Evolutionary conservation across 2,329 filamentous ascomycete genomes (phyloP).

Genomic region (Fusarium cyanostomum): DNA sequence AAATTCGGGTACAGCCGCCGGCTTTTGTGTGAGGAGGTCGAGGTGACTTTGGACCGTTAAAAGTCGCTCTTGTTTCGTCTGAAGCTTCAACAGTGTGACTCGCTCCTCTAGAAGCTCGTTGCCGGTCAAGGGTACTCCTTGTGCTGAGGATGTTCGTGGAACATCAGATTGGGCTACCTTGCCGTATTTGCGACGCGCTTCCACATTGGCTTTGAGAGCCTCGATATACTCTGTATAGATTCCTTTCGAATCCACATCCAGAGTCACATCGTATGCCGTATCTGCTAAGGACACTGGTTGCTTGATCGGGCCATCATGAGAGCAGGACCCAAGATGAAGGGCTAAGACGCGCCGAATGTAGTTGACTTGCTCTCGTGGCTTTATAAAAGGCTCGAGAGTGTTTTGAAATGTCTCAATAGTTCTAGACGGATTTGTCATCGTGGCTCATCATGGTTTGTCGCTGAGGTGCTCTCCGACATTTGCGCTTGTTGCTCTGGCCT

Average conservation of each 20-base stretch:
- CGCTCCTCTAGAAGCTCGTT: constrained; percentile 57
- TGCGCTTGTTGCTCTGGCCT: constrained; percentile 21
- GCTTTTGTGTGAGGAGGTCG: constrained; percentile 60
- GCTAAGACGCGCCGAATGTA: constrained; percentile 66
- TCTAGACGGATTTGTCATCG: constrained; percentile 48
- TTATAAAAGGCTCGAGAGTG: constrained; percentile 62
- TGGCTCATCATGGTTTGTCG: constrained; percentile 26
- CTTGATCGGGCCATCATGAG: constrained; percentile 54
- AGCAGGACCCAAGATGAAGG: constrained; percentile 60
- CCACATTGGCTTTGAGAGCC: constrained; percentile 61
- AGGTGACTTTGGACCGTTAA: constrained; percentile 61
- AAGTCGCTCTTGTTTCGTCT: constrained; percentile 62
- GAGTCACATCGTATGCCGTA: constrained; percentile 47
- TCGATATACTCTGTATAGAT: constrained; percentile 65
- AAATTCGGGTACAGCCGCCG: constrained; percentile 60
- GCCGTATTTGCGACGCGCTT: constrained; percentile 60
- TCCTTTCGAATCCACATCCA: constrained; percentile 54
- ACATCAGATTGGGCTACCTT: constrained; percentile 44
- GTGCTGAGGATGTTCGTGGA: constrained; percentile 32
- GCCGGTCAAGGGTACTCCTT: constrained; percentile 20
- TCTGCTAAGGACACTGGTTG: constrained; percentile 61
- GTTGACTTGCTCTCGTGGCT: constrained; percentile 65
- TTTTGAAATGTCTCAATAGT: constrained; percentile 51
- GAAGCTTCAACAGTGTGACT: constrained; percentile 60
- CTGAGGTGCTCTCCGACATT: constrained; percentile 8